These are phyloP conservation scores for Globisporangium okanoganense DNA, from an alignment of 352 stramenopile genomes.

Conservation along the genomic window DNA sequence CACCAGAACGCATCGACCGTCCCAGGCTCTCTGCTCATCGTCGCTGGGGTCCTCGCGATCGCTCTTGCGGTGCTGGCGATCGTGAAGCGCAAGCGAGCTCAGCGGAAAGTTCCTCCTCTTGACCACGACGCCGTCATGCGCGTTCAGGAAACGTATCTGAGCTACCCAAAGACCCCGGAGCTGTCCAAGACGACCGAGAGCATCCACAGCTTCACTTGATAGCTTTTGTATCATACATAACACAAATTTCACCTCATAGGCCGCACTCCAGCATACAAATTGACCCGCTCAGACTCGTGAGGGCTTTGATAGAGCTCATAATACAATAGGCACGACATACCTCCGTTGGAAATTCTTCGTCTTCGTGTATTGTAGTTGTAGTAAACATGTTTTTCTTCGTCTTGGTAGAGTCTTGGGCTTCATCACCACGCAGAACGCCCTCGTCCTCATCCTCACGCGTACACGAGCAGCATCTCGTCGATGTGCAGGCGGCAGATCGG, in stretches of 20 bases:
- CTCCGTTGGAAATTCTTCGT: background rate
- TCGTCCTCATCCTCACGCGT: slow-evolving; percentile 38
- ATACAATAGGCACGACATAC: background rate
- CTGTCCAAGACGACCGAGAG: background rate
- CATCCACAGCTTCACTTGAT: background rate
- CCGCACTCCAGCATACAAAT: background rate
- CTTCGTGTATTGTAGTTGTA: slow-evolving; percentile 3
- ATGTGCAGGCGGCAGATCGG: slow-evolving; percentile 82
- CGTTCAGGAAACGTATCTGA: background rate
- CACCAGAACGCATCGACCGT: background rate
- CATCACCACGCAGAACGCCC: background rate
- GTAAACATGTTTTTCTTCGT: slow-evolving; percentile 3
- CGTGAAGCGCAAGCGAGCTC: background rate
- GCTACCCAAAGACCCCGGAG: slow-evolving; percentile 5
- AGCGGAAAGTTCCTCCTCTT: background rate
- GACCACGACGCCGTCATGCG: background rate
- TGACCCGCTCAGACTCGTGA: background rate
- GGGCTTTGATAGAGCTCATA: background rate
- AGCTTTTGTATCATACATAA: background rate
- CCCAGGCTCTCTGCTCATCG: background rate
- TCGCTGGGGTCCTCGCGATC: background rate
- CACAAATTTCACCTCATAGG: background rate
- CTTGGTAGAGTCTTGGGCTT: background rate
- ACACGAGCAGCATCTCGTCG: slow-evolving; percentile 81
- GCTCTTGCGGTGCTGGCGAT: slow-evolving; percentile 2